phyloP scores from a whole-genome alignment of 345 rosid genomes.

The Citrus unshiu region DNA sequence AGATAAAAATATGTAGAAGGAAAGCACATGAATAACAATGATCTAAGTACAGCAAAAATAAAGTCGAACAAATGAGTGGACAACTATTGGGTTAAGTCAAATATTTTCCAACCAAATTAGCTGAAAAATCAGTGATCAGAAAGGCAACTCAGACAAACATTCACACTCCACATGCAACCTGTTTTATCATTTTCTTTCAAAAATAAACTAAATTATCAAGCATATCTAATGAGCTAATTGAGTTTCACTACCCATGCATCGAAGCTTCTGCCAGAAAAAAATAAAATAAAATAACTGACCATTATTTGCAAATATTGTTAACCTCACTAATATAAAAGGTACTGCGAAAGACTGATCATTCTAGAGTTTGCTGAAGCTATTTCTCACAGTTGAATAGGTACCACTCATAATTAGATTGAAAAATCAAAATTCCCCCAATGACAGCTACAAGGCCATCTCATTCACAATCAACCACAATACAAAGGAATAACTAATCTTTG shows the following conservation, averaged over 20 bases:
- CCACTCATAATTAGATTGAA: background rate
- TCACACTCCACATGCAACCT: background rate
- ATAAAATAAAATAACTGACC: too few species aligned
- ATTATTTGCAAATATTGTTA: background rate
- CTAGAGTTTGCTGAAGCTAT: background rate
- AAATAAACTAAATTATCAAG: background rate
- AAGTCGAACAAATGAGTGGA: background rate
- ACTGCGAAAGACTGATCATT: background rate
- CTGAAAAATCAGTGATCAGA: background rate
- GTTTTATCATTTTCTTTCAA: background rate
- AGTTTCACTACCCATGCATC: background rate
- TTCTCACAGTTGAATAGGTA: background rate
- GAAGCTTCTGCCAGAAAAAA: background rate
- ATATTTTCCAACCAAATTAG: background rate
- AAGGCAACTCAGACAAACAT: background rate
- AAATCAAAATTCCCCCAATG: background rate
- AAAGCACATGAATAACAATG: background rate
- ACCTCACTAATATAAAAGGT: background rate
- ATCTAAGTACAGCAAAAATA: background rate
- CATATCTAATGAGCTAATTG: background rate
- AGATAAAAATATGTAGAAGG: background rate
- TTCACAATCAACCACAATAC: background rate
- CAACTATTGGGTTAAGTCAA: background rate
- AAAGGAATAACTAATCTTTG: background rate
- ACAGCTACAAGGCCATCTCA: background rate